Conservation (phyloP, 805 yeast genomes). For the Candida orba region DNA sequence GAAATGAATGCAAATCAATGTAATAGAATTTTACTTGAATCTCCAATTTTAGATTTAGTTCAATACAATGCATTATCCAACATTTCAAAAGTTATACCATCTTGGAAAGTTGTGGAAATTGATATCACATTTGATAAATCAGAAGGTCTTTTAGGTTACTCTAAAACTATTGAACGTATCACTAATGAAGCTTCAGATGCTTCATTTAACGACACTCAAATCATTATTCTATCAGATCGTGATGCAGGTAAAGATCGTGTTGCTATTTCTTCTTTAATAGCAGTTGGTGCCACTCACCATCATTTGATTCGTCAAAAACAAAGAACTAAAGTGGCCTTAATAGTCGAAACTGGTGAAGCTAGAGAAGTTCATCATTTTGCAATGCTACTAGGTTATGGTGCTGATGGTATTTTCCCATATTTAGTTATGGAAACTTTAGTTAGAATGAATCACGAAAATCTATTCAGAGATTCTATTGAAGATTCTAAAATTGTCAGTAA, state of each 20-base stretch:
- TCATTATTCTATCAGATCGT: slow-evolving; percentile 73
- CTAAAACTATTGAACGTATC: slow-evolving; percentile 75
- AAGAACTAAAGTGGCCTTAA: slow-evolving; percentile 88
- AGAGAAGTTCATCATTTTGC: slow-evolving; percentile 96
- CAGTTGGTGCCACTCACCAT: slow-evolving; percentile 97
- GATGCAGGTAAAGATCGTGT: slow-evolving; percentile 53
- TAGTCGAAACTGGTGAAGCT: slow-evolving; percentile 94
- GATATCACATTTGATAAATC: slow-evolving; percentile 83
- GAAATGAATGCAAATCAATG: slow-evolving; percentile 93
- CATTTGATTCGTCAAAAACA: slow-evolving; percentile 92
- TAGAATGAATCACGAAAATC: slow-evolving; percentile 75
- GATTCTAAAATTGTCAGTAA: slow-evolving; percentile 61
- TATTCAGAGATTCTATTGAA: slow-evolving; percentile 50
- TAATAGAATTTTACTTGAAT: slow-evolving; percentile 72
- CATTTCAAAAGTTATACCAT: slow-evolving; percentile 69
- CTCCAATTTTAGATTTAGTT: slow-evolving; percentile 71
- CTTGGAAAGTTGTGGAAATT: slow-evolving; percentile 75
- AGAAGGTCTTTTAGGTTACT: slow-evolving; percentile 83
- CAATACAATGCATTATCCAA: slow-evolving; percentile 72
- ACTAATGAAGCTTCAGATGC: slow-evolving; percentile 85
- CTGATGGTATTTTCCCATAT: slow-evolving; percentile 93
- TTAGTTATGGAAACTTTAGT: slow-evolving; percentile 84
- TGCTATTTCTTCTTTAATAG: slow-evolving; percentile 80
- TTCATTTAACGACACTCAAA: slow-evolving; percentile 64
- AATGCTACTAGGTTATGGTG: slow-evolving; percentile 93